Evolutionary conservation across 768 basidiomycete species (phyloP).

Genomic region (Cubamyces lactineus): DNA sequence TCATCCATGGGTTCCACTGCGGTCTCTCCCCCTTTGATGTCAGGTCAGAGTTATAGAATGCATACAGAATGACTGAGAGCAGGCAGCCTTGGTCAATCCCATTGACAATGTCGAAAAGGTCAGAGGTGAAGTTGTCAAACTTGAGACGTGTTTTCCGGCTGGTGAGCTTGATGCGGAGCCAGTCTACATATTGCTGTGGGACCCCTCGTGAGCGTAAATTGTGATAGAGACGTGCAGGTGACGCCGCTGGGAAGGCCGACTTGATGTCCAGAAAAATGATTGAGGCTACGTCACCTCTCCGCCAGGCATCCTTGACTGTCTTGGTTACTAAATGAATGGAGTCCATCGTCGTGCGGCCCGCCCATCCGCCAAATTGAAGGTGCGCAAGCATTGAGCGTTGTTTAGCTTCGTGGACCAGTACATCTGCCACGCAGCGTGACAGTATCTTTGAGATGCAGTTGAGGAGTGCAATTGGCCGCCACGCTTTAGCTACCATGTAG

Average conservation of each 20-base stretch:
- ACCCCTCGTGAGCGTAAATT: conserved; percentile 18
- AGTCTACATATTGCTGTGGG: conserved; percentile 25
- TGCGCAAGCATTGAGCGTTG: conserved; percentile 13
- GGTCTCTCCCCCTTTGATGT: conserved; percentile 16
- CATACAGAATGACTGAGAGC: conserved; percentile 36
- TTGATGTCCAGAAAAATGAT: conserved; percentile 39
- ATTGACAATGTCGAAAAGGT: conserved; percentile 24
- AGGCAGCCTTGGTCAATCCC: too few species aligned
- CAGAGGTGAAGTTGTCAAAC: conserved; percentile 33
- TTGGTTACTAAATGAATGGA: conserved; percentile 28
- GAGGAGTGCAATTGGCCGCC: conserved; percentile 43
- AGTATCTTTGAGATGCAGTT: conserved; percentile 30
- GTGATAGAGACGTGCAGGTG: conserved; percentile 16
- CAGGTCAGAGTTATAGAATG: conserved; percentile 37
- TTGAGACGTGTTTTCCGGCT: conserved; percentile 24
- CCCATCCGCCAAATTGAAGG: conserved; percentile 32
- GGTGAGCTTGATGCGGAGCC: conserved; percentile 20
- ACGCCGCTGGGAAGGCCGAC: conserved; percentile 33
- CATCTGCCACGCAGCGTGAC: conserved; percentile 26
- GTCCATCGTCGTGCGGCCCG: conserved; percentile 30
- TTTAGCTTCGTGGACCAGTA: conserved; percentile 10
- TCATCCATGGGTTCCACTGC: conserved; percentile 28
- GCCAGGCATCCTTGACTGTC: conserved; percentile 30
- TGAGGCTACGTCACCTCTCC: conserved; percentile 31
- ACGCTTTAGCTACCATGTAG: conserved; percentile 41